Evolutionary conservation across 495 filamentous ascomycete genomes (phyloP), one percentile per base, ranked within the genome.

Genomic region (Penicillium pancosmium): DNA sequence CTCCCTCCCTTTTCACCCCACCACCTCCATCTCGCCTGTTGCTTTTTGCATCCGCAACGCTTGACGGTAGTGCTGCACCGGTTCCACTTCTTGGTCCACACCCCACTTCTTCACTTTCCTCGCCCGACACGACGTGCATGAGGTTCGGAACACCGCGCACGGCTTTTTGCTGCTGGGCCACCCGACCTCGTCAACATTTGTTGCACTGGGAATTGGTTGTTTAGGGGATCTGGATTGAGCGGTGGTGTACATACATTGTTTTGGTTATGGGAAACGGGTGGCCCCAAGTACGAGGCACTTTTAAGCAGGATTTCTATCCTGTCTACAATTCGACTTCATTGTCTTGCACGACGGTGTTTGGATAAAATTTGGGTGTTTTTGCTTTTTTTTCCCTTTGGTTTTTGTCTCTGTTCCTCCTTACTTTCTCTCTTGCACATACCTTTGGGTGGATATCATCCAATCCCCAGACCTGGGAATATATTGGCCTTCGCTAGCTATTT

Each of bases 101-200:
- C 18, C 49, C 33, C 52, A 41, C 44, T 41, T 60, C 52, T 23
- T 35, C 50, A 4, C 18, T 54, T 27, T 12, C 31, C 21, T 49
- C 35, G 31, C 49, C 43, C 55, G 50, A 52, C 40, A 40, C 25
- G 25, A 51, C 36, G 52, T 50, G 50, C 57, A 36, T 38, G 18
- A 40, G 23, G 15, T 19, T 18, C 35, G 43, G 34, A 8, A 48
- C 12, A 27, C 6, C 33, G 52, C 57, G 57, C 57, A 60, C 57
- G 54, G 41, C 13, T 60, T 49, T 61, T 65, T 65, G 57, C 57
- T 18, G 51, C 51, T 58, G 54, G 62, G 62, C 55, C 55, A 56
- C 52, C 51, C 51, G 4, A 19, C 16, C 15, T 16, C 7, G 21
- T 44, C 15, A 44, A 16, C 41, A 44, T 16, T 43, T 44, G 5